A percentile compares a stretch with the other conserved stretches of the same genome.
phyloP scores from a whole-genome alignment of 768 basidiomycete genomes.

The Myochromella boudieri region DNA sequence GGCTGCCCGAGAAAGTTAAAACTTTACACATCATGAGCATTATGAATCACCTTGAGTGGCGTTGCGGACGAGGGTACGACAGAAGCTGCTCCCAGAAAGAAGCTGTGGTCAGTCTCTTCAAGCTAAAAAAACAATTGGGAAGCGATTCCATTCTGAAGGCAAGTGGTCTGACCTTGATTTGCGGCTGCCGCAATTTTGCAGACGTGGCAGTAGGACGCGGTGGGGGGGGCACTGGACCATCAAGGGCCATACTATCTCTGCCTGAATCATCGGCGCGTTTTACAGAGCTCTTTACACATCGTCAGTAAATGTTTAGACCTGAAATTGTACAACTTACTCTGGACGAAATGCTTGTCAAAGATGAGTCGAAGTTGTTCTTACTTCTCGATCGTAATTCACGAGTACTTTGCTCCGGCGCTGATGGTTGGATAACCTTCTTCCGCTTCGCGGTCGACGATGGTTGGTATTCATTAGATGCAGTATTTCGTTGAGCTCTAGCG shows the following conservation, averaged over 20 bases:
- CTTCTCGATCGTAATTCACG: conserved; percentile 47
- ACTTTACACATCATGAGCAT: background rate
- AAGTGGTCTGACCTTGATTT: conserved; percentile 32
- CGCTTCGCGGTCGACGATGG: conserved; percentile 37
- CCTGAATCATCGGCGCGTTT: conserved; percentile 25
- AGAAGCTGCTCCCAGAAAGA: conserved; percentile 11
- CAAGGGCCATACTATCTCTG: conserved; percentile 19
- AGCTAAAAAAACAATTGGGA: conserved; percentile 18
- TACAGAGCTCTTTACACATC: conserved; percentile 24
- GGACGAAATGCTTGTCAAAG: conserved; percentile 37
- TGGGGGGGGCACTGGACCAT: conserved; percentile 19
- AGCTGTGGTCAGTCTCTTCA: conserved; percentile 34
- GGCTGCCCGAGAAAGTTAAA: conserved; percentile 6
- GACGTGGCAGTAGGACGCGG: conserved; percentile 16
- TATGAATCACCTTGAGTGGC: conserved; percentile 14
- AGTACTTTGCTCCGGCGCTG: conserved; percentile 31
- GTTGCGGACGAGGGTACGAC: conserved; percentile 12
- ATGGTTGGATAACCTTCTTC: conserved; percentile 30
- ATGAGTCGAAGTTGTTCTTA: conserved; percentile 37
- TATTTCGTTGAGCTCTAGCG: conserved; percentile 18
- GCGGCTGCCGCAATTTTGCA: conserved; percentile 25
- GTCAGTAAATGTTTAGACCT: too few relatives aligned
- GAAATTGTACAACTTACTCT: conserved; percentile 35
- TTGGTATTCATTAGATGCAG: conserved; percentile 28
- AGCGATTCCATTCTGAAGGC: too few relatives aligned